Base-by-base conservation (phyloP, 2,329 filamentous ascomycete species). In the Trichoderma pleuroti region DNA sequence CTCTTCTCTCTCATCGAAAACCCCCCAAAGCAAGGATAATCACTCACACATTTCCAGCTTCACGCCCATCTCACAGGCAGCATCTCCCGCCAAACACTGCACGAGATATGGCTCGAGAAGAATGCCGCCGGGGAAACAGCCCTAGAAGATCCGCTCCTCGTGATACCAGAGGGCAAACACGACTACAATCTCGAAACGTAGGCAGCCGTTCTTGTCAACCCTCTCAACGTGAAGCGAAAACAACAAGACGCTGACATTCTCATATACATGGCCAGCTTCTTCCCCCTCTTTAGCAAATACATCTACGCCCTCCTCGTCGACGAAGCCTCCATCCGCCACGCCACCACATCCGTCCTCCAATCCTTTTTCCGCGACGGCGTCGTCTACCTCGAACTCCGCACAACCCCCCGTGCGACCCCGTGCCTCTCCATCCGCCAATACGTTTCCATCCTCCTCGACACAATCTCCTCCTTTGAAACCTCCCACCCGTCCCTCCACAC, bases 61-160 rank as follows among this genome's bases (percentile, higher is more conserved):
- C 93, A 96, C 76, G 92, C 93, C 72, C 92, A 96, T 80, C 85
- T 96, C 57, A 92, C 89, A 52, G 92, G 93, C 67, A 93, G 91
- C 79, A 93, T 96, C 78, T 91, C 88, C 77, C 88, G 91, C 36
- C 82, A 88, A 75, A 90, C 88, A 72, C 87, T 96, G 2, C 92
- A 93, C 77, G 86, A 92, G 46, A 89, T 95, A 77, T 96, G 93
- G 92, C 75, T 82, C 61, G 79, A 79, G 68, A 92, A 90, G 77
- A 88, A 86, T 71, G 81, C 82, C 4, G 80, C 85, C 9, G 82
- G 85, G 5, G 77, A 83, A 26, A 86, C 89, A 3, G 78, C 84
- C 11, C 81, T 94, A 1, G 84, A 89, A 63, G 92, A 96, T 76
- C 93, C 93, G 1, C 80, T 92, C 18, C 75, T 88, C 1, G 87